Evolutionary conservation across 2,329 filamentous ascomycete genomes (phyloP).

Genomic region (Apiospora phragmitis): DNA sequence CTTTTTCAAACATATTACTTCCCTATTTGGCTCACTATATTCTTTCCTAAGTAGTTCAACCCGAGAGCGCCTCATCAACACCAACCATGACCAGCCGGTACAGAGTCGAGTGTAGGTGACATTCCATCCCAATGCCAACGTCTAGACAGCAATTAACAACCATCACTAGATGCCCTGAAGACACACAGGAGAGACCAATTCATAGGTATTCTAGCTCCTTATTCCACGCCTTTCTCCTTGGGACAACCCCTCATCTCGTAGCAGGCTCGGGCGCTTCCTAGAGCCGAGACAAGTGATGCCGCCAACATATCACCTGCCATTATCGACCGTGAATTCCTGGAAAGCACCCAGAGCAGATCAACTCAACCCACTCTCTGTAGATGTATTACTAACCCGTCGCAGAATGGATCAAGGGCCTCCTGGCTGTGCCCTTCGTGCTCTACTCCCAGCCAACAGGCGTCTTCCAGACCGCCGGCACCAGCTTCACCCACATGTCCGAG

Average conservation of each 20-base stretch:
- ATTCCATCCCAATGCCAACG: constrained; percentile 10
- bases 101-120: constrained; percentile 69
- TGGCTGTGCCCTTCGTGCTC: constrained; percentile 94
- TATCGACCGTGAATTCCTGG: neutral
- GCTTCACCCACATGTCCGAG: constrained; percentile 70
- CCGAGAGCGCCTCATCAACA: neutral
- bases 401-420: constrained; percentile 96
- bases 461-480: constrained; percentile 68
- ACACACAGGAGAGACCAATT: constrained; percentile 91
- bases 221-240: neutral
- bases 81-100: constrained; percentile 61
- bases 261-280: neutral
- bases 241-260: constrained; percentile 3
- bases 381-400: neutral
- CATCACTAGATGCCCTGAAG: constrained; percentile 60
- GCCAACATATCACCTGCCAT: neutral
- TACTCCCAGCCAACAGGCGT: constrained; percentile 92
- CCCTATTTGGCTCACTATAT: neutral
- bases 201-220: constrained; percentile 54
- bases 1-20: neutral
- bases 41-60: neutral
- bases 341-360: constrained; percentile 1
- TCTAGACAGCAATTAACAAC: neutral
- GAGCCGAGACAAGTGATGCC: neutral
- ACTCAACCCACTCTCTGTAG: neutral